Evolutionary conservation across 441 rosid species (phyloP).

Genomic region (Populus hybrid): DNA sequence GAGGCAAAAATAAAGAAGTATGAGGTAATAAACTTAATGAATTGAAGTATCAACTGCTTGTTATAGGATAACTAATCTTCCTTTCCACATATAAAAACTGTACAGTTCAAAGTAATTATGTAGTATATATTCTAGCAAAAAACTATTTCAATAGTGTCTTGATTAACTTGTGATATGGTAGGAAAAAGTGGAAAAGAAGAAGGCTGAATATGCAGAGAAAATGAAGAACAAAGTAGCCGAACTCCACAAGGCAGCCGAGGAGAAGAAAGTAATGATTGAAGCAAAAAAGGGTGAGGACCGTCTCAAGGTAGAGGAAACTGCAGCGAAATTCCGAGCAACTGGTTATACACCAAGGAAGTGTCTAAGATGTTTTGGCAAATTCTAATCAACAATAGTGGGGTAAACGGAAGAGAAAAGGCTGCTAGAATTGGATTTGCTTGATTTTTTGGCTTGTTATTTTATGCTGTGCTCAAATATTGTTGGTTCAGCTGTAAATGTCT

Average conservation of each 20-base stretch:
- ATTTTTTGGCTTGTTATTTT: not conserved
- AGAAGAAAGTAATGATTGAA: constrained; percentile 37
- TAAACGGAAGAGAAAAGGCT: not conserved
- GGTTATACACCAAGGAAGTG: constrained; percentile 38
- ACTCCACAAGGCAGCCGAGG: constrained; percentile 42
- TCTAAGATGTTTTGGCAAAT: constrained; percentile 9
- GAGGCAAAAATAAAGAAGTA: constrained; percentile 36
- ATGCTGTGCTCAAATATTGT: not conserved
- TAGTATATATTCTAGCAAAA: not conserved
- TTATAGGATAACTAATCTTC: not conserved
- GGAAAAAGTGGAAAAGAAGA: constrained; percentile 55
- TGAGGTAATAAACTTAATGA: constrained; percentile 36
- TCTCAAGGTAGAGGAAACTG: constrained; percentile 41
- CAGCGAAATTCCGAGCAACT: constrained; percentile 36
- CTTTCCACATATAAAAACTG: not conserved
- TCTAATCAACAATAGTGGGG: not conserved
- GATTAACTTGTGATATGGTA: constrained; percentile 1
- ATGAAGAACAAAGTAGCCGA: constrained; percentile 43
- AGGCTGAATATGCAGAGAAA: constrained; percentile 45
- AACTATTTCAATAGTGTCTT: not conserved
- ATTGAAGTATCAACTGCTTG: not conserved
- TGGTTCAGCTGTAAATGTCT: not conserved
- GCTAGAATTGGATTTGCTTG: not conserved
- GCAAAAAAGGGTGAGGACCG: constrained; percentile 34
- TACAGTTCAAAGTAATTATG: not conserved